Evolutionary conservation across 2,329 filamentous ascomycete species (phyloP).

Genomic region (Fusarium kyushuense): DNA sequence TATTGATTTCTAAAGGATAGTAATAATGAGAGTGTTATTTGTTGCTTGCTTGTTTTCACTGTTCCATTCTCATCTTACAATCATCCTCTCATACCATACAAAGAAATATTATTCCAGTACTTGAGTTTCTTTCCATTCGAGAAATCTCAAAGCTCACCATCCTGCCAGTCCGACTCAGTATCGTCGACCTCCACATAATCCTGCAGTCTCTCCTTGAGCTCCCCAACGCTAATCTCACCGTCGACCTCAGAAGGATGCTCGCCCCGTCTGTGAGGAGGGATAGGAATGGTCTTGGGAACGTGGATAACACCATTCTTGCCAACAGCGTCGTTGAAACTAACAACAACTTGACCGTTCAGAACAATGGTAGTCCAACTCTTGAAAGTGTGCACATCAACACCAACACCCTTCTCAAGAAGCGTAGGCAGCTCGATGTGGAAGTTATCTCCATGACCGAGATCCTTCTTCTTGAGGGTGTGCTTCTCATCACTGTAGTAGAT

Average conservation of each 20-base stretch:
- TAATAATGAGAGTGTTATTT: not conserved
- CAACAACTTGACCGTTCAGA: conserved; percentile 78
- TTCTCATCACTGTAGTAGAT: conserved; percentile 67
- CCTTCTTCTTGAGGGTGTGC: conserved; percentile 44
- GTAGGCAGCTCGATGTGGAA: conserved; percentile 79
- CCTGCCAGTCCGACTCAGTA: not conserved
- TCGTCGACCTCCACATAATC: conserved; percentile 44
- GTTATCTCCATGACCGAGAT: conserved; percentile 37
- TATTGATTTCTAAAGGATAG: not conserved
- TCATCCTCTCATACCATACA: not conserved
- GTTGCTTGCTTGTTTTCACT: not conserved
- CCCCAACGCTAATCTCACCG: conserved; percentile 48
- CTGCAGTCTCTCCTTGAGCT: conserved; percentile 48
- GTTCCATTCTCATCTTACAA: not conserved
- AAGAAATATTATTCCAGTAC: not conserved
- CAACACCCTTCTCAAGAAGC: conserved; percentile 73
- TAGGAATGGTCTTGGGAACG: conserved; percentile 76
- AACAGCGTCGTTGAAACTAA: conserved; percentile 76
- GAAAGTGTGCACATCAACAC: conserved; percentile 77
- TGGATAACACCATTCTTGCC: conserved; percentile 87
- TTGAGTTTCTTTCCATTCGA: fast-evolving
- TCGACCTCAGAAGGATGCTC: conserved; percentile 13
- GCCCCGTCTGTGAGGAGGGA: conserved; percentile 73
- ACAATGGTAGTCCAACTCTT: conserved; percentile 77
- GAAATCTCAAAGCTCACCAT: conserved; percentile 28